Evolutionary conservation across 202 grass and related monocot species (phyloP), one percentile per base, ranked within the genome.

Genomic region (Setaria italica): DNA sequence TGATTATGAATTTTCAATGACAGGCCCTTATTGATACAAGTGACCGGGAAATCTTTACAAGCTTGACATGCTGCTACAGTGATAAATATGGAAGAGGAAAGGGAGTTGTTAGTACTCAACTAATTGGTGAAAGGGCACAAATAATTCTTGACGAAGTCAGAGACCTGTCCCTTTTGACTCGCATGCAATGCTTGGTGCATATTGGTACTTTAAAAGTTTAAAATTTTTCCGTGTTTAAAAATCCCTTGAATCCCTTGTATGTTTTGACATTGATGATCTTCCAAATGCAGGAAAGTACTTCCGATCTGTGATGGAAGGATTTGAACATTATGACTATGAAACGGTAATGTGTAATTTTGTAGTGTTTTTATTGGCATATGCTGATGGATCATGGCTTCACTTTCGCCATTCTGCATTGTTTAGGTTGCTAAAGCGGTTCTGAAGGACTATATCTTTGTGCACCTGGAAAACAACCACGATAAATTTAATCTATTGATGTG

Each of bases 351-450:
- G 54, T 41, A 30, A 58, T 83, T 2, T 70, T 75, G 88, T 54
- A 80, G 50, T 92, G 58, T 97, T 84, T 91, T 17, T 35, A 29
- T 70, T 89, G 76, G 70, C 43, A 49, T 82, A 30, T 90, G 35
- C 80, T 89, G 58, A 84, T 89, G 72, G 80, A 70, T 78, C 55
- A 70, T 69, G 39, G 46, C 19, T 71, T 91, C 62, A 84, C 75
- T 75, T 85, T 81, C 41, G 29, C 68, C 33, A 34, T 89, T 79
- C 65, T 80, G 71, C 75, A 29, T 85, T 80, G 55, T 86, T 35
- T 95, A 99, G 96, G 96, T 99, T 84, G 96, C 91, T 82, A 82
- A 99, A 90, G 96, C 96, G 13, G 91, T 99, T 90, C 85, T 94
- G 67, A 94, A 83, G 84, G 91, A 92, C 70, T 95, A 86, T 83